A percentile compares a stretch with the other conserved stretches of the same genome.
These are phyloP conservation scores for Metschnikowia proteae DNA, from an alignment of 805 yeast species.

Conservation along the genomic window DNA sequence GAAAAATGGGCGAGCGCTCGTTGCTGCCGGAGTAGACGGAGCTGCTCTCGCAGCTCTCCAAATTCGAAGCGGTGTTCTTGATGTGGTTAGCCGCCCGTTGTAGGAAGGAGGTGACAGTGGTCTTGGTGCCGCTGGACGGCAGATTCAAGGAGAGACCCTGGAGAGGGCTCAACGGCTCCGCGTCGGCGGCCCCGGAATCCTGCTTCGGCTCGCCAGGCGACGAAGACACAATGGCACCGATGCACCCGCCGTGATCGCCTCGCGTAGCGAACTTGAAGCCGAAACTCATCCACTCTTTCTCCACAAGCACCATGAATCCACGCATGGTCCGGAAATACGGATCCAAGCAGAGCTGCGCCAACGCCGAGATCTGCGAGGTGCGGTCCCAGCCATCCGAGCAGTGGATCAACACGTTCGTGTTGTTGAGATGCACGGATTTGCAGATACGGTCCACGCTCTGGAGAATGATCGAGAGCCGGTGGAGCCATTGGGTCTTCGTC, in stretches of 20 bases:
- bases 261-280: conserved; percentile 89
- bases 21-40: conserved; percentile 31
- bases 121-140: conserved; percentile 15
- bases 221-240: conserved; percentile 34
- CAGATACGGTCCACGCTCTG: conserved; percentile 74
- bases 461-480: conserved; percentile 61
- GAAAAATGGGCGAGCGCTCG: conserved; percentile 78
- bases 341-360: conserved; percentile 83
- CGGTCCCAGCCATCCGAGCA: conserved; percentile 99
- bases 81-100: conserved; percentile 39
- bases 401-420: conserved; percentile 80
- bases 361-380: conserved; percentile 82
- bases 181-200: conserved; percentile 8
- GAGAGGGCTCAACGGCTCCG: conserved; percentile 5
- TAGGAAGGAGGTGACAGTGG: conserved; percentile 34
- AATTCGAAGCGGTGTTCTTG: conserved; percentile 31
- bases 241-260: conserved; percentile 65
- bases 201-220: conserved; percentile 15
- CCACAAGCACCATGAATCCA: conserved; percentile 82
- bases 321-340: conserved; percentile 84
- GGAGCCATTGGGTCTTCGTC: conserved; percentile 74
- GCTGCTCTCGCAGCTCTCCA: conserved; percentile 1
- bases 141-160: background rate
- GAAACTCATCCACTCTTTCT: conserved; percentile 93
- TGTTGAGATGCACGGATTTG: conserved; percentile 77